Percentiles rank a stretch among this genome's conserved stretches.
phyloP scores from a whole-genome alignment of 2,329 filamentous ascomycete species.

The Fusarium algeriense region DNA sequence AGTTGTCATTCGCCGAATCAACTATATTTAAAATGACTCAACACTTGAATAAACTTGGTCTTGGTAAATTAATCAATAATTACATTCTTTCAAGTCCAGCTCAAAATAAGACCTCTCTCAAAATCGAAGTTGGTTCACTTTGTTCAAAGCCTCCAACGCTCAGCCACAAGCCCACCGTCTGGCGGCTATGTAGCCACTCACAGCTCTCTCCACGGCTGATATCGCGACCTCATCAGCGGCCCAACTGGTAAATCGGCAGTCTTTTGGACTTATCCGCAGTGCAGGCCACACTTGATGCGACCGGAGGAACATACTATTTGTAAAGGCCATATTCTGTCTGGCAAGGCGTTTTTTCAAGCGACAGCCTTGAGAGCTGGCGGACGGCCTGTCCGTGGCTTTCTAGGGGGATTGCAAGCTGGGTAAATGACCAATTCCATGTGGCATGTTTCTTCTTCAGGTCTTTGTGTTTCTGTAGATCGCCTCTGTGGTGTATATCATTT shows the following conservation, averaged over 20 bases:
- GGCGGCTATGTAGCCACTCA: conserved; percentile 44
- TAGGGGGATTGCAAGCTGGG: background rate
- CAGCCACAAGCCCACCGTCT: conserved; percentile 39
- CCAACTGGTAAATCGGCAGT: conserved; percentile 7
- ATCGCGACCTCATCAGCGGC: conserved; percentile 28
- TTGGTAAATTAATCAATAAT: background rate
- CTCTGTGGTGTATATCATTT: background rate
- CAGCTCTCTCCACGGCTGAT: conserved; percentile 29
- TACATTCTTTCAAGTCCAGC: background rate
- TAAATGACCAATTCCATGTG: background rate
- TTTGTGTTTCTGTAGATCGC: background rate
- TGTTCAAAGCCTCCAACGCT: conserved; percentile 40
- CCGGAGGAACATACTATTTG: conserved; percentile 12
- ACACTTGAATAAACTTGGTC: too few species aligned
- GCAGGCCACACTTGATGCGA: conserved; percentile 26
- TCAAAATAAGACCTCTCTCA: background rate
- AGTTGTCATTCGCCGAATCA: background rate
- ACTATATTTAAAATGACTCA: background rate
- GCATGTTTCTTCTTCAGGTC: background rate
- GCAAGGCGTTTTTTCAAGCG: conserved; percentile 42
- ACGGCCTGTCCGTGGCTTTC: background rate
- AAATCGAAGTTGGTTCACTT: conserved; percentile 31
- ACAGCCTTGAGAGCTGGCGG: conserved; percentile 6
- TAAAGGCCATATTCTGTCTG: conserved; percentile 13
- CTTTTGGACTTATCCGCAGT: conserved; percentile 17